Evolutionary conservation across 202 grass and related monocot species (phyloP).

Genomic region (Tripidium arundinaceum): DNA sequence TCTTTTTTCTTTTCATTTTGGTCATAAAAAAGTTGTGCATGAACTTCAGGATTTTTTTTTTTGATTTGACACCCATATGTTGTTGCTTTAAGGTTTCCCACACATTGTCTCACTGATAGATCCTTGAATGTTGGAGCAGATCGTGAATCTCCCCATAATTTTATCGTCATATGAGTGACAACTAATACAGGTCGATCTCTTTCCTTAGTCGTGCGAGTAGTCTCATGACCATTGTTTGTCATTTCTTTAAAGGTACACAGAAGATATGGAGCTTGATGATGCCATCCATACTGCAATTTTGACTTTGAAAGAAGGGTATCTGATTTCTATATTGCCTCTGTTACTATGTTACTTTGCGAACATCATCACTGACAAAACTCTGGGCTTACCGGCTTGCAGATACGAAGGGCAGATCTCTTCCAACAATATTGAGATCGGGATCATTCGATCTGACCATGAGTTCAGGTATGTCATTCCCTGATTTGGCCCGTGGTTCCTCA

Average conservation of each 20-base stretch:
- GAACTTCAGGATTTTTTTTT: background rate
- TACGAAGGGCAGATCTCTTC: conserved; percentile 91
- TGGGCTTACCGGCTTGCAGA: conserved; percentile 28
- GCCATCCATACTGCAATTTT: conserved; percentile 97
- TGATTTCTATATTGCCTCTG: background rate
- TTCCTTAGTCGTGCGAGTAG: background rate
- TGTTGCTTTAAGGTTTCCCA: background rate
- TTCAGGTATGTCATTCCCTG: conserved; percentile 48
- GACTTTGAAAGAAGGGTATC: conserved; percentile 98
- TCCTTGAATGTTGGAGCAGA: background rate
- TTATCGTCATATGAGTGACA: background rate
- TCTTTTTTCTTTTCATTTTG: background rate
- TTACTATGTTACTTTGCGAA: background rate
- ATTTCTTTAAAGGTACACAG: conserved; percentile 65
- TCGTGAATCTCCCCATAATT: background rate
- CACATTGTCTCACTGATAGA: background rate
- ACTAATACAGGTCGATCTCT: background rate
- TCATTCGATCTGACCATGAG: conserved; percentile 67
- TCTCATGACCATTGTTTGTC: conserved; percentile 14
- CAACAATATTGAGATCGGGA: conserved; percentile 95
- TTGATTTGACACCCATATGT: background rate
- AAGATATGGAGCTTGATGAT: conserved; percentile 99
- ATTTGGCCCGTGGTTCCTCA: background rate
- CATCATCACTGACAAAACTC: conserved; percentile 13
- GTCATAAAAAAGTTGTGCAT: background rate